Evolutionary conservation across 2,329 filamentous ascomycete genomes (phyloP), one percentile per base, ranked within the genome.

Genomic region (Colletotrichum sp.): DNA sequence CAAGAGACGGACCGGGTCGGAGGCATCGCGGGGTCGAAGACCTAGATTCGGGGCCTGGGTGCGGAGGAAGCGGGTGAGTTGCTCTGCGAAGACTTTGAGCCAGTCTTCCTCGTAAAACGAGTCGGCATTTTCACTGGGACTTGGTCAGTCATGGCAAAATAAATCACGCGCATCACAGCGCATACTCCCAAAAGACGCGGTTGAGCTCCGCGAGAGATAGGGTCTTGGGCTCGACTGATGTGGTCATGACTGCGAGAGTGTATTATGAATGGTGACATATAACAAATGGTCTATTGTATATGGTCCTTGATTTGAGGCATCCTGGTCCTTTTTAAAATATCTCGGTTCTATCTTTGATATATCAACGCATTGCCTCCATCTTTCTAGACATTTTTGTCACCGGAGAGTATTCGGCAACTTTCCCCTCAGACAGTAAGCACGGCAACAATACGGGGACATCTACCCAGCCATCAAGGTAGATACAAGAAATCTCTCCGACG

Each of bases 171-270:
- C 7, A 12, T 13, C 13, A n/a, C 9, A 34, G 24, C 15, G 59
- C 75, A 15, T 44, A 77, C 77, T 78, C 67, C 75, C 72, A 79
- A 26, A 78, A 77, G 57, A 60, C 44, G 24, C 71, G 65, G 60
- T 79, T 79, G 39, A 70, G 34, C 18, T 78, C 67, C n/a, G 69
- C 63, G 13, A 79, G 75, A 36, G 71, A 72, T 6, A 49, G 32
- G 24, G 57, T 63, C 18, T 55, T 59, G 44, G 30, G 13, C 8
- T 63, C 60, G 32, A 24, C 36, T 44, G 52, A 15, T 8, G 39
- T 34, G 16, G 63, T n/a, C 73, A 76, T 76, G 21, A 49, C 36
- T 44, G 44, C 24, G 55, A 34, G 24, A 6, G 24, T 2, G 24
- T 72, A 34, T n/a, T 6, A 15, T 34, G 26, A 68, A 36, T 9